Base-by-base conservation (phyloP, 148 eudicot species). In the Chenopodium berlandieri region DNA sequence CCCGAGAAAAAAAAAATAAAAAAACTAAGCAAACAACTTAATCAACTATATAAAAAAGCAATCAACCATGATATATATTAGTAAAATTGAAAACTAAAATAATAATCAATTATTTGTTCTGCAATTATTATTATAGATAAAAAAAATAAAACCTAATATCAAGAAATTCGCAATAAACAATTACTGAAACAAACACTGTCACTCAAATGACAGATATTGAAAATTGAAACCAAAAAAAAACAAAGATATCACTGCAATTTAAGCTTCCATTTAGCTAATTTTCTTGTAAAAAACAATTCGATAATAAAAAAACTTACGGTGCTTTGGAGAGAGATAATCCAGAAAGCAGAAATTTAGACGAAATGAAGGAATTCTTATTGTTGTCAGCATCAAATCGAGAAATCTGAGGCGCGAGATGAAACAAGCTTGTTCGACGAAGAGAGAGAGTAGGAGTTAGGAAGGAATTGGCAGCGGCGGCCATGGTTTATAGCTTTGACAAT, bases 371-470 rank as follows among this genome's bases (percentile, higher is more conserved):
- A 62, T 63, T 50, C 25, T 54, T 69, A 60, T n/a, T 9, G 54
- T 58, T 74, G 75, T 25, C 7, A 73, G 13, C 17, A 1, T 64
- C 14, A 25, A 62, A 47, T 63, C 22, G 74, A 75, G 79, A 76
- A 74, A 77, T 19, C 25, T 47, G 72, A 52, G 79, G 84, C 17
- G 60, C 14, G 63, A 67, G 81, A 44, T 79, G 77, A 27, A 71
- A 31, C 32, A 80, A 52, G 62, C 71, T n/a, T 11, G 86, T 32
- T 40, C 85, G 83, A 22, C 79, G 82, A 77, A 80, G 82, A 63
- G 78, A 82, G 31, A 81, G 37, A n/a, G 88, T 60, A 13, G 79
- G 83, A 4, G 83, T 47, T 44, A 84, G 56, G 67, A 80, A 67
- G 30, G 73, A 52, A 71, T 84, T 60, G 4, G 69, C 50, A 16